Base-by-base conservation (phyloP, 1,284 basidiomycete species). In the Trametes polyzona region DNA sequence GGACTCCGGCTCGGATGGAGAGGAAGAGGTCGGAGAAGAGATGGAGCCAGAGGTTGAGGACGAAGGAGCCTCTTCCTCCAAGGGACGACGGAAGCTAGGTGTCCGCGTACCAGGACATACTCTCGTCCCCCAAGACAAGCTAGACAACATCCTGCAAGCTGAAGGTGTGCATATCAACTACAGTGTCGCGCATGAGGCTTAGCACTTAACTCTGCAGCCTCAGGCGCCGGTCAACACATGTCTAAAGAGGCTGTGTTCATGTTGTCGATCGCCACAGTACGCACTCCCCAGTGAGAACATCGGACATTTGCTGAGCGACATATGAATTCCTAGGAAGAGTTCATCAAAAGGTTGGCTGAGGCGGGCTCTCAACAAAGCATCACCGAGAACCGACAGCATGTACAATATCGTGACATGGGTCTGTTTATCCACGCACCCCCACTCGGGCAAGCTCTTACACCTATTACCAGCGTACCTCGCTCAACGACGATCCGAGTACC, bases 351-450 rank as follows among this genome's bases (percentile, higher is more conserved):
- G 39, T 75, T 91, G 61, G 76, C 80, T 6, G 78, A 80, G 67
- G 83, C 83, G 23, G 85, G 83, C 11, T 78, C 86, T 56, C 75
- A 77, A 51, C 78, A 84, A 65, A 84, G 87, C 30, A 74, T 71
- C 55, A 71, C 74, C 19, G 78, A 83, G 44, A 76, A 76, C 55
- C 80, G 87, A 57, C 79, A 73, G 42, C 73, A 73, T 16, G 73
- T 91, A n/a, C 78, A 78, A 47, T 91, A 90, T 63, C 76, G 76
- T 32, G 88, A 92, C 66, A 81, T 90, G 77, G 84, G 89, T 92
- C 57, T 55, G 83, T 69, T 11, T 40, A 24, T 14, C 27, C 24
- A 14, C 23, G 5, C 26, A 4, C 30, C 23, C 56, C 30, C 32
- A 50, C 23, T 39, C 30, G 41, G 27, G 9, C 55, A 4, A 14